phyloP scores from a whole-genome alignment of 2,329 filamentous ascomycete species.

The Didymellaceae sp. region DNA sequence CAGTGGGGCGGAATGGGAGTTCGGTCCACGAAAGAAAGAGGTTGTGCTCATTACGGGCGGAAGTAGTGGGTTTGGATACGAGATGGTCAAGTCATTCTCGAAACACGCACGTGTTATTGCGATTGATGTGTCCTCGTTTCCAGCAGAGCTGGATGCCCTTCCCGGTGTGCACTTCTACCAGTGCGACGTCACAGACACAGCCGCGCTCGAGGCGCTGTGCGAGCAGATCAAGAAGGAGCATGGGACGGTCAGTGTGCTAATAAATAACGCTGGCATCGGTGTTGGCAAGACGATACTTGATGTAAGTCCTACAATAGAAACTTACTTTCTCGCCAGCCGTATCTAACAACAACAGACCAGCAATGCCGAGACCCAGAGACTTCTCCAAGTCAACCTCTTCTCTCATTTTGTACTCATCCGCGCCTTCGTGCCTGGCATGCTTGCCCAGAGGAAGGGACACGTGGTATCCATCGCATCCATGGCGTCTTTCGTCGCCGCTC shows the following conservation, averaged over 20 bases:
- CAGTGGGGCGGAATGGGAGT: constrained; percentile 29
- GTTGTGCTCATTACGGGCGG: constrained; percentile 40
- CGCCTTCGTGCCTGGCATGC: constrained; percentile 42
- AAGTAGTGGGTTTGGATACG: constrained; percentile 38
- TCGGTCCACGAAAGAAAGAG: constrained; percentile 32
- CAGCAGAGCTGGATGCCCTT: constrained; percentile 29
- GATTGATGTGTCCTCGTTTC: constrained; percentile 32
- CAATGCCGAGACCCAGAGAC: constrained; percentile 33
- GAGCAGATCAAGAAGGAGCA: constrained; percentile 27
- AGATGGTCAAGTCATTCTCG: constrained; percentile 37
- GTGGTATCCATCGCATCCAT: constrained; percentile 40
- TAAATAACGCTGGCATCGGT: constrained; percentile 43
- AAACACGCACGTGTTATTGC: constrained; percentile 31
- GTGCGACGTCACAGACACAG: constrained; percentile 33
- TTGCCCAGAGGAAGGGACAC: constrained; percentile 38
- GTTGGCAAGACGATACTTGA: constrained; percentile 30
- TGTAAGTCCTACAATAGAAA: constrained; percentile 13
- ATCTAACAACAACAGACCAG: too few species aligned
- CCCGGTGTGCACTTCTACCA: constrained; percentile 35
- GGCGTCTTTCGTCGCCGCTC: constrained; percentile 34
- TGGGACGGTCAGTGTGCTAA: constrained; percentile 36
- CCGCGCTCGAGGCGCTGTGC: constrained; percentile 26
- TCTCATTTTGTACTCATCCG: constrained; percentile 38
- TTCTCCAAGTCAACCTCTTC: constrained; percentile 42
- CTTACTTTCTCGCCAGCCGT: background rate